These are phyloP conservation scores for Cercospora citrullina DNA, from an alignment of 2,329 filamentous ascomycete genomes.

Conservation along the genomic window DNA sequence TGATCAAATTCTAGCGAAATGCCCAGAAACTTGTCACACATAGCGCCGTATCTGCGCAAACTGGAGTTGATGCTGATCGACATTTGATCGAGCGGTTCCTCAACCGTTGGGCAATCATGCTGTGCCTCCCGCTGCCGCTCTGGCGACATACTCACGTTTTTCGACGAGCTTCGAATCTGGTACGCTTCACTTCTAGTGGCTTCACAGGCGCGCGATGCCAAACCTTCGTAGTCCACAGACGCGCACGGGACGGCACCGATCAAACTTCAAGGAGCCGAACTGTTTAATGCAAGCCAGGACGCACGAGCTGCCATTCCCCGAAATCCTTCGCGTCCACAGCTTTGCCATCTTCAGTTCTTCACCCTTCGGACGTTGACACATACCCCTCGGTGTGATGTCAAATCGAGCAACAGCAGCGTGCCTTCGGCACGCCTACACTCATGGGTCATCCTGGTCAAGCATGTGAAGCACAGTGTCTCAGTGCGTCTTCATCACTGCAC, in stretches of 20 bases:
- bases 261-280: not conserved
- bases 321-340: not conserved
- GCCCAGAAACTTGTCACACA: not conserved
- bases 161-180: not conserved
- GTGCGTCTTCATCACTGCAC: not conserved
- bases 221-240: not conserved
- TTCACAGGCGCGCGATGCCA: not conserved
- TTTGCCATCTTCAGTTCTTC: not conserved
- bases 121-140: not conserved
- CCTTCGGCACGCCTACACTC: not conserved
- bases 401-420: slow-evolving; percentile 1
- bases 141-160: not conserved
- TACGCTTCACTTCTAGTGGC: not conserved
- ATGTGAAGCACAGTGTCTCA: not conserved
- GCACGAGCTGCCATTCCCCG: slow-evolving; percentile 3
- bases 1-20: not conserved
- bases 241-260: not conserved
- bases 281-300: slow-evolving; percentile 1
- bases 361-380: not conserved
- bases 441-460: not conserved
- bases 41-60: not conserved
- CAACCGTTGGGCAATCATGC: not conserved
- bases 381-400: slow-evolving; percentile 1
- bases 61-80: not conserved
- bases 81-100: not conserved